Base-by-base conservation (phyloP, 805 yeast species). In the Alloascoidea africana region DNA sequence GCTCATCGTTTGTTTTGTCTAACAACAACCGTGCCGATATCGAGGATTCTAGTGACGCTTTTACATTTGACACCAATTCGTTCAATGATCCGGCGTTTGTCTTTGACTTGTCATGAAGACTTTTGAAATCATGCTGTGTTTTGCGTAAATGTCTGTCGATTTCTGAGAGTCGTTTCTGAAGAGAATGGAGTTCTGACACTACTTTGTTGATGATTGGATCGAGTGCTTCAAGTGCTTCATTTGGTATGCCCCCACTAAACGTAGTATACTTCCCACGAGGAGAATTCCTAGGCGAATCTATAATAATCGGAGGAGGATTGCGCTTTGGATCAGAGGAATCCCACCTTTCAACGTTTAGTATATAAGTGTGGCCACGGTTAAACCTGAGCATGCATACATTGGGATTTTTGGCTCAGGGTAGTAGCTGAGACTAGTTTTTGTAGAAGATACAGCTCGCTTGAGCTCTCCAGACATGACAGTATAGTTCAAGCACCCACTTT, bases 261-360 rank as follows among this genome's bases (percentile, higher is more conserved):
- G n/a, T n/a, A n/a, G n/a, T n/a, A n/a, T n/a, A n/a, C n/a, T n/a
- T n/a, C n/a, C n/a, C n/a, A n/a, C n/a, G n/a, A n/a, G 30, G 30
- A 8, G 30, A 23, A n/a, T 23, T 23, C n/a, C 30, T 23, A 8
- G 30, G 30, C 8, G 30, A 23, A 23, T 23, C 30, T 23, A 23
- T 23, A 23, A 23, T n/a, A 23, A 52, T 35, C 1, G 57, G 55
- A 3, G 54, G 55, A n/a, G 56, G 56, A 18, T 51, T 49, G 39
- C 54, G 45, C 42, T 42, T 37, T 3, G 56, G 57, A 34, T 52
- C 55, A 18, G 44, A 44, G 32, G 52, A 48, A 19, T 52, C 55
- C 55, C 56, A 51, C 41, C 49, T 41, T n/a, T 5, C 5, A 34
- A 8, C 30, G 8, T 8, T 23, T n/a, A 23, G 30, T n/a, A 23